Evolutionary conservation across 306 rosid genomes (phyloP).

Genomic region (Sechiopsis laciniata): DNA sequence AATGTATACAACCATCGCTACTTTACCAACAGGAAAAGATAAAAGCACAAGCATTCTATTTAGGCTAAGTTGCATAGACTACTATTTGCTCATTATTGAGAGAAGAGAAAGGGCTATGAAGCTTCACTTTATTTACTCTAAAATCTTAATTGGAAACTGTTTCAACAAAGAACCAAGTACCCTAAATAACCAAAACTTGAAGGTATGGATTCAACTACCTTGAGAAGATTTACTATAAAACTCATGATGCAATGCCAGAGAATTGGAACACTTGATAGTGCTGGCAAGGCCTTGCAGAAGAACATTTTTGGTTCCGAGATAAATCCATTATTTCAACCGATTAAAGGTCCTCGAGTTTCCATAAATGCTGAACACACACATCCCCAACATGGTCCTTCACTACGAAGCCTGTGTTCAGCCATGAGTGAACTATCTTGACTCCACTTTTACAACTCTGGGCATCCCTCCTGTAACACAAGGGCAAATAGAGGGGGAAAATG

Average conservation of each 20-base stretch:
- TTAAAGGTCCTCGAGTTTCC: slow-evolving; percentile 43
- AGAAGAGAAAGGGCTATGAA: neutral
- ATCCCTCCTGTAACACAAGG: slow-evolving; percentile 99
- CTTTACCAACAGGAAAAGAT: neutral
- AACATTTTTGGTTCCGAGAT: slow-evolving; percentile 22
- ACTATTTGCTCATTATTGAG: slow-evolving; percentile 2
- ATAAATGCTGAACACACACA: slow-evolving; percentile 47
- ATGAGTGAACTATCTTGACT: slow-evolving; percentile 77
- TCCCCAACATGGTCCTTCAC: slow-evolving; percentile 41
- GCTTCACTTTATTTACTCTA: slow-evolving; percentile 10
- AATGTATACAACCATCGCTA: neutral
- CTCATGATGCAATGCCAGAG: slow-evolving; percentile 39
- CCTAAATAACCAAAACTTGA: slow-evolving; percentile 30
- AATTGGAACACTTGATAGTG: slow-evolving; percentile 41
- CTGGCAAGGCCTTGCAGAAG: slow-evolving; percentile 39
- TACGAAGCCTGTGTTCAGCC: slow-evolving; percentile 65
- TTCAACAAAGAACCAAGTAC: slow-evolving; percentile 30
- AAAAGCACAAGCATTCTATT: neutral
- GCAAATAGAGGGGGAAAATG: slow-evolving; percentile 99
- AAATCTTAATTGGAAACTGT: slow-evolving; percentile 16
- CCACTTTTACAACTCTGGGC: slow-evolving; percentile 55
- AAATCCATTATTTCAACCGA: slow-evolving; percentile 35
- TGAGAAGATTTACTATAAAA: slow-evolving; percentile 26
- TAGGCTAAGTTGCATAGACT: neutral
- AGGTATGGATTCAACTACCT: slow-evolving; percentile 30